Percentiles rank a stretch among this genome's conserved stretches.
These are phyloP conservation scores for Rhizopogon vesiculosus DNA, from an alignment of 768 basidiomycete genomes.

Conservation along the genomic window DNA sequence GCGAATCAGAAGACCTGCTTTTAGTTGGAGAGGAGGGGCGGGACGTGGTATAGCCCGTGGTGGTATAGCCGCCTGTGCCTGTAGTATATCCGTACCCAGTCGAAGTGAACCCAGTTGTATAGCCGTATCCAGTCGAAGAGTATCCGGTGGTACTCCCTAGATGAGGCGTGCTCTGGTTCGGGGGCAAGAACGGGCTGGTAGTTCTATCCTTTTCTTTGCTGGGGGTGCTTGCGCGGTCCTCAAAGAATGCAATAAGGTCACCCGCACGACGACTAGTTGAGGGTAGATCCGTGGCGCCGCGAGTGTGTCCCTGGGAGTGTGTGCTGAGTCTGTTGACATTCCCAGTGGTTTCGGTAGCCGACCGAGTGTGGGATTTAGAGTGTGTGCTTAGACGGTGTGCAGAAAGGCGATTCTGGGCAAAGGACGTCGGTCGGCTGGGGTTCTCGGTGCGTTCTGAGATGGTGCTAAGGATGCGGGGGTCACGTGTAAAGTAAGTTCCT, in stretches of 20 bases:
- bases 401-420: conserved; percentile 8
- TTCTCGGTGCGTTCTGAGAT: conserved; percentile 81
- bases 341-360: conserved; percentile 21
- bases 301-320: not conserved
- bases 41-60: conserved; percentile 19
- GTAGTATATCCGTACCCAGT: conserved; percentile 19
- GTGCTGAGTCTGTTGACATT: not conserved
- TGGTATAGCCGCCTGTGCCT: conserved; percentile 12
- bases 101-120: conserved; percentile 14
- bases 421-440: conserved; percentile 50
- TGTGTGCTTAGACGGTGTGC: not conserved
- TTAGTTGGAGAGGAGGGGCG: conserved; percentile 47
- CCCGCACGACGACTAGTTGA: conserved; percentile 53
- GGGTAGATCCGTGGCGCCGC: conserved; percentile 29
- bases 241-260: conserved; percentile 74
- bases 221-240: conserved; percentile 42
- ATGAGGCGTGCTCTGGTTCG: conserved; percentile 37
- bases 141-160: conserved; percentile 30
- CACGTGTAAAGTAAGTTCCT: conserved; percentile 34
- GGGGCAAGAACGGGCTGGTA: conserved; percentile 27
- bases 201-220: conserved; percentile 48
- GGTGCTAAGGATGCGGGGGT: conserved; percentile 56
- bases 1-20: conserved; percentile 29
- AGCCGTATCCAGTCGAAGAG: conserved; percentile 30
- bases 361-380: conserved; percentile 27